These are phyloP conservation scores for Sphaerulina populicola DNA, from an alignment of 2,329 filamentous ascomycete genomes.

Conservation along the genomic window DNA sequence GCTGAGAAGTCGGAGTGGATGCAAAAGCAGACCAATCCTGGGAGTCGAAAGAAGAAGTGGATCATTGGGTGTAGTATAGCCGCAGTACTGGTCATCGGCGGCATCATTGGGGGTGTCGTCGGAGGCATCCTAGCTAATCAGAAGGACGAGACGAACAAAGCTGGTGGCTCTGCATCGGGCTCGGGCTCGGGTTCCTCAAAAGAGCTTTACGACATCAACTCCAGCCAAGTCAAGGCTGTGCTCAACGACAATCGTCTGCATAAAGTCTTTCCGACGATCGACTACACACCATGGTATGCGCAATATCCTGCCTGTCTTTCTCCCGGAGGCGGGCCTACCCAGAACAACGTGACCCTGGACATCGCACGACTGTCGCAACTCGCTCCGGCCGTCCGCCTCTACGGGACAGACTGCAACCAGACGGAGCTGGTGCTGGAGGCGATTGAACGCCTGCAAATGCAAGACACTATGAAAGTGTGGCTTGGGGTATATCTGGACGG, in stretches of 20 bases:
- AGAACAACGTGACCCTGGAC: constrained; percentile 91
- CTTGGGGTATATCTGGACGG: constrained; percentile 86
- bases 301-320: constrained; percentile 78
- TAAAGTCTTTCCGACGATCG: constrained; percentile 90
- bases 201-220: constrained; percentile 61
- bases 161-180: constrained; percentile 6
- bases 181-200: constrained; percentile 7
- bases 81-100: constrained; percentile 58
- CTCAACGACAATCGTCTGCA: constrained; percentile 75
- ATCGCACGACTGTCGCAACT: constrained; percentile 83
- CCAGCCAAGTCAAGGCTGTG: constrained; percentile 68
- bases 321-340: constrained; percentile 60
- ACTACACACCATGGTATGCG: constrained; percentile 85
- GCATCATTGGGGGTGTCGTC: constrained; percentile 63
- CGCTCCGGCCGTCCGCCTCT: constrained; percentile 78
- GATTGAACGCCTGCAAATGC: constrained; percentile 63
- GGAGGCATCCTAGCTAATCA: constrained; percentile 59
- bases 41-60: constrained; percentile 61
- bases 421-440: constrained; percentile 87
- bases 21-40: constrained; percentile 51
- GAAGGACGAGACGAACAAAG: constrained; percentile 4
- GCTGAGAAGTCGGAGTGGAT: constrained; percentile 61
- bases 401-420: constrained; percentile 96
- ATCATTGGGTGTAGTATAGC: constrained; percentile 51
- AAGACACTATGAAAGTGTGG: constrained; percentile 75